phyloP scores from a whole-genome alignment of 1,284 basidiomycete species.

The Puccinia horiana region DNA sequence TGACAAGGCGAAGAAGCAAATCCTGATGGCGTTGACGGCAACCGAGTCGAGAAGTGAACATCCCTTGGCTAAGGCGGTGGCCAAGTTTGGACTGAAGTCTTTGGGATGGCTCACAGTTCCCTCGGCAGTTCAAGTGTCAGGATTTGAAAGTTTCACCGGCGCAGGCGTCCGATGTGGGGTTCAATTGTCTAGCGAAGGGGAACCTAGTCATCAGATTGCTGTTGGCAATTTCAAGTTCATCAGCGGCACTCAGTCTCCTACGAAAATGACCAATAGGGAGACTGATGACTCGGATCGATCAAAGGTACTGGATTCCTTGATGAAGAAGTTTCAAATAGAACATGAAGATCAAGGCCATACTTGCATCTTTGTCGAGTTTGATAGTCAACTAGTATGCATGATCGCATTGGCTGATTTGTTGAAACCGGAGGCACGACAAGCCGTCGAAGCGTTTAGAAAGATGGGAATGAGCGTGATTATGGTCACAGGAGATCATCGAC shows the following conservation, averaged over 20 bases:
- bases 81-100: slow-evolving; percentile 73
- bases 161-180: slow-evolving; percentile 70
- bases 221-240: slow-evolving; percentile 41
- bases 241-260: not conserved
- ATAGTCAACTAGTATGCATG: slow-evolving; percentile 54
- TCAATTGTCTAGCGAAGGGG: slow-evolving; percentile 49
- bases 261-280: not conserved
- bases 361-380: slow-evolving; percentile 77
- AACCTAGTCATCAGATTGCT: not conserved
- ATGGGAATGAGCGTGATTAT: slow-evolving; percentile 90
- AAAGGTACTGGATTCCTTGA: slow-evolving; percentile 46
- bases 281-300: slow-evolving; percentile 51
- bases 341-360: slow-evolving; percentile 76
- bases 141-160: slow-evolving; percentile 84
- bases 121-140: slow-evolving; percentile 59
- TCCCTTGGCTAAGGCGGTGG: slow-evolving; percentile 88
- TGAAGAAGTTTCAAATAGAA: slow-evolving; percentile 68
- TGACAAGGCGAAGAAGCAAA: slow-evolving; percentile 52
- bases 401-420: slow-evolving; percentile 80
- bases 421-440: slow-evolving; percentile 76
- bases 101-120: slow-evolving; percentile 62
- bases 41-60: slow-evolving; percentile 92
- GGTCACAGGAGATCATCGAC: slow-evolving; percentile 83
- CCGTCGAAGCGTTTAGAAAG: slow-evolving; percentile 72
- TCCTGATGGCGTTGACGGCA: slow-evolving; percentile 69